A percentile compares a stretch with the other conserved stretches of the same genome.
These are phyloP conservation scores for Leishmania major DNA, from an alignment of 208 protist species.

Conservation along the genomic window DNA sequence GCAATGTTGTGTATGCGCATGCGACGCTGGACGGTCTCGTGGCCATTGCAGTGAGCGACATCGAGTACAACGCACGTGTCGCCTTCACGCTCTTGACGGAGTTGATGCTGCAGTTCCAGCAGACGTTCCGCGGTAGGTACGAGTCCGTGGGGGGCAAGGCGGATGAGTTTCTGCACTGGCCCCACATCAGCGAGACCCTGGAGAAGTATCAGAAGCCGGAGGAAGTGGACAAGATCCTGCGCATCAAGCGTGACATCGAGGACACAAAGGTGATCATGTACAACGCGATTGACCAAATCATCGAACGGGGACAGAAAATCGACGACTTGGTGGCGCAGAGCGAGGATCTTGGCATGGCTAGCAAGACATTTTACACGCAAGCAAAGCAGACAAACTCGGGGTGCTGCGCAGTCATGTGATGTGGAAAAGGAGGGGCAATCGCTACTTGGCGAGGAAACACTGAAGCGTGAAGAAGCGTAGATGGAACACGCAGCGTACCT, in stretches of 20 bases:
- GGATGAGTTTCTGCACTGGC: conserved; percentile 85
- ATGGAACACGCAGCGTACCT: background rate
- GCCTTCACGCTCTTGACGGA: conserved; percentile 88
- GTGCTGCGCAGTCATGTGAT: conserved; percentile 87
- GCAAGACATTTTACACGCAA: conserved; percentile 91
- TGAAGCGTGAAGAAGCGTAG: background rate
- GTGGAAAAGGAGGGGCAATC: background rate
- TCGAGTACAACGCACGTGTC: conserved; percentile 86
- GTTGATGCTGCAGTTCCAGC: conserved; percentile 70
- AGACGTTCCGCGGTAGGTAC: conserved; percentile 89
- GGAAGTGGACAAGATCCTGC: conserved; percentile 90
- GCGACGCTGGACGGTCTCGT: conserved; percentile 78
- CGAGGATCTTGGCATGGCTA: conserved; percentile 80
- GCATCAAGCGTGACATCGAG: conserved; percentile 90
- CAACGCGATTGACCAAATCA: conserved; percentile 91
- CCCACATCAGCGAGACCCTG: conserved; percentile 72
- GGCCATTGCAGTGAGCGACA: conserved; percentile 79
- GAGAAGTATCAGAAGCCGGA: conserved; percentile 89
- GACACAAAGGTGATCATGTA: conserved; percentile 94
- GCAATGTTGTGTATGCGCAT: conserved; percentile 77
- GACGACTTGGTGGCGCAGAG: conserved; percentile 87
- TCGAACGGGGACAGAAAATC: conserved; percentile 91
- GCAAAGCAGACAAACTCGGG: conserved; percentile 90
- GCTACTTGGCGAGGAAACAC: background rate
- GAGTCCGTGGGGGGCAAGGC: conserved; percentile 45